Conservation (phyloP, 2,329 filamentous ascomycete species). For the Colletotrichum higginsianum region DNA sequence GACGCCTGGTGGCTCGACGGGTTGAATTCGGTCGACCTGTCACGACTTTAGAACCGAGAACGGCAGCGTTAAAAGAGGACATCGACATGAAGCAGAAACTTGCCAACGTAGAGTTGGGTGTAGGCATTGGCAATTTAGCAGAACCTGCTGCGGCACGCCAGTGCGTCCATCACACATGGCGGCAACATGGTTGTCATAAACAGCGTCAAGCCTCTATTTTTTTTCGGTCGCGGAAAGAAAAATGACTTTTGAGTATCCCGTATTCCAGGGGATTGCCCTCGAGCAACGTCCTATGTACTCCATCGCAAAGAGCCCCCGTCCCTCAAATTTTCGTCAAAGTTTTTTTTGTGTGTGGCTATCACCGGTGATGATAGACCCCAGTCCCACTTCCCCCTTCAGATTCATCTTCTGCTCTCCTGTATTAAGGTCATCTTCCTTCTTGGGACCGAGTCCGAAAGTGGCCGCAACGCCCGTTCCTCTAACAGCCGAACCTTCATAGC, state of each 20-base stretch:
- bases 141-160: background rate
- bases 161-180: background rate
- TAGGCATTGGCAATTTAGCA: background rate
- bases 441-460: background rate
- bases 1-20: background rate
- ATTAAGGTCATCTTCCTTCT: conserved; percentile 23
- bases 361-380: background rate
- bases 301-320: conserved; percentile 16
- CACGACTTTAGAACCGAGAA: background rate
- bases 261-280: conserved; percentile 21
- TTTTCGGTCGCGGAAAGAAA: conserved; percentile 19
- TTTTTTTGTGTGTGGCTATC: conserved; percentile 2
- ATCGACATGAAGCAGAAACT: background rate
- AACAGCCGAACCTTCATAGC: conserved; percentile 28
- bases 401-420: conserved; percentile 14
- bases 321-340: conserved; percentile 6
- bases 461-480: conserved; percentile 36
- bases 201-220: conserved; percentile 17
- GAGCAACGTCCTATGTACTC: conserved; percentile 37
- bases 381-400: conserved; percentile 1
- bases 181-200: conserved; percentile 2
- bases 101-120: background rate
- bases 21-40: background rate
- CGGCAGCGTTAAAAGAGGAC: background rate
- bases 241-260: conserved; percentile 42